Base-by-base conservation (phyloP, 1,284 basidiomycete species). In the Prillingera fragicola region DNA sequence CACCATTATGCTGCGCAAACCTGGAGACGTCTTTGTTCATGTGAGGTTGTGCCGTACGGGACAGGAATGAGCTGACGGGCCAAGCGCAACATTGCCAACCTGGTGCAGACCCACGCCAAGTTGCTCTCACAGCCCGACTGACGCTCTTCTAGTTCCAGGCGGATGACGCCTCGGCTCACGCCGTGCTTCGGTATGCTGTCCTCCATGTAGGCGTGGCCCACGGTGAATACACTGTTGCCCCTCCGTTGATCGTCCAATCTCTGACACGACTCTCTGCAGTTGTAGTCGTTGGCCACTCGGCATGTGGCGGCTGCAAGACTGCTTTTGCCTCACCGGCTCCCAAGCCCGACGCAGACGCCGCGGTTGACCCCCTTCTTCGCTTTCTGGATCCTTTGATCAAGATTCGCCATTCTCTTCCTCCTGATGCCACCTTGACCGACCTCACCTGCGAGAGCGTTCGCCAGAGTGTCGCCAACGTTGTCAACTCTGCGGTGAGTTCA, bases 151-250 rank as follows among this genome's bases (percentile, higher is more conserved):
- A 51, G 50, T 52, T 52, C 42, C 45, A 48, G 18, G 12, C 24
- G 14, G 36, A 42, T 24, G 50, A 52, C 45, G 33, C 12, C 33
- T 47, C 80, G 55, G 83, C 82, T 1, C 75, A 82, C 39, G 79
- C 88, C 2, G 85, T 88, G 3, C 78, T 96, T 50, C 76, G 80
- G 9, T 96, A 85, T 67, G 89, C 87, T 7, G 77, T 96, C 31
- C 78, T 80, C 53, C 74, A 78, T 54, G 75, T 95, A 47, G 83
- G 85, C 43, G 84, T 92, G 32, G 77, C 85, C 70, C 86, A 96
- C 73, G 79, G 86, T 88, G 62, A 14, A 44, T 33, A 5, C 29
- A 31, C n/a, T 7, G n/a, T 15, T 17, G 13, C 29, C 9, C 13
- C 29, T 15, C 27, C 10, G 3, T 21, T 13, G 25, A 27, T 17